Percentiles rank a stretch among this genome's conserved stretches.
phyloP scores from a whole-genome alignment of 164 flowering plant species.

The Aristolochia fimbriata region DNA sequence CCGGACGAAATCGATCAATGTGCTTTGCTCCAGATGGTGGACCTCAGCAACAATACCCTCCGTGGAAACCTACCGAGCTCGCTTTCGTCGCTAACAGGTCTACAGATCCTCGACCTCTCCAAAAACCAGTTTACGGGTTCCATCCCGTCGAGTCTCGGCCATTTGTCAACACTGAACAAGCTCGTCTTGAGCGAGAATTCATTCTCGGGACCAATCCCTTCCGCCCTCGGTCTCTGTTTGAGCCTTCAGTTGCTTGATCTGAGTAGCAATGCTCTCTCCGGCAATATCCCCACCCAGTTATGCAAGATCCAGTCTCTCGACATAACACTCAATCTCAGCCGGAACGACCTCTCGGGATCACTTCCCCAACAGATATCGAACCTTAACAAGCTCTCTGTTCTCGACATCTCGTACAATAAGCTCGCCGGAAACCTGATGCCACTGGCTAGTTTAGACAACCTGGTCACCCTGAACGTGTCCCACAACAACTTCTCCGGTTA shows the following conservation, averaged over 20 bases:
- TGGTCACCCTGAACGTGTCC: conserved; percentile 65
- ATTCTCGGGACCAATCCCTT: conserved; percentile 38
- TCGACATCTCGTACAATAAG: conserved; percentile 47
- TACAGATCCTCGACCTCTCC: conserved; percentile 66
- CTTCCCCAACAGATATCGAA: conserved; percentile 39
- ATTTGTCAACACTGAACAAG: conserved; percentile 24
- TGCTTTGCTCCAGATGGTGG: conserved; percentile 45
- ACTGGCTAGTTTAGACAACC: conserved; percentile 47
- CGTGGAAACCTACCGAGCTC: conserved; percentile 51
- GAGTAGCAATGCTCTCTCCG: conserved; percentile 37
- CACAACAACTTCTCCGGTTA: conserved; percentile 61
- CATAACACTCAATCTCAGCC: conserved; percentile 44
- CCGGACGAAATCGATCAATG: conserved; percentile 71
- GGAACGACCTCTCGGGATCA: conserved; percentile 29
- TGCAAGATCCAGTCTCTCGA: conserved; percentile 28
- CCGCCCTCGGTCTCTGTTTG: conserved; percentile 27
- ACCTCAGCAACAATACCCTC: conserved; percentile 52
- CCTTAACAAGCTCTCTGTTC: conserved; percentile 43
- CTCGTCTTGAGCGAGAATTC: conserved; percentile 31
- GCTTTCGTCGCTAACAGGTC: conserved; percentile 37
- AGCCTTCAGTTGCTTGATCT: conserved; percentile 47
- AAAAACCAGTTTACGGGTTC: conserved; percentile 37
- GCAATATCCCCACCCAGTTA: conserved; percentile 30
- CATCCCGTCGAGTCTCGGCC: conserved; percentile 39
- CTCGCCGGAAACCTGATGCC: conserved; percentile 39